Evolutionary conservation across 495 filamentous ascomycete species (phyloP).

Genomic region (Neurospora hispaniola): DNA sequence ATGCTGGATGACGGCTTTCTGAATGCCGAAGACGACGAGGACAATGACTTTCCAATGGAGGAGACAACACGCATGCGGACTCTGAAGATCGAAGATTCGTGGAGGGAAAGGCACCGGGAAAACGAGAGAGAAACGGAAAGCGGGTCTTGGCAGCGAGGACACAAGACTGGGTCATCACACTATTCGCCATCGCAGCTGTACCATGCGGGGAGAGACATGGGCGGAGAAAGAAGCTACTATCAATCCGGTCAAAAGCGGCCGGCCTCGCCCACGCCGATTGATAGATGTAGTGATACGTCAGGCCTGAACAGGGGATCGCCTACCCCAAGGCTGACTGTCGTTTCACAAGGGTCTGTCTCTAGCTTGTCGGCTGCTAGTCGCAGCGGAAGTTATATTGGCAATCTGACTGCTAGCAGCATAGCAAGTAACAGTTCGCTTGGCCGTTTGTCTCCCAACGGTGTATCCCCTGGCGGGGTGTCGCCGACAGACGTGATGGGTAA

Average conservation of each 20-base stretch:
- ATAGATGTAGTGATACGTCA: slow-evolving; percentile 53
- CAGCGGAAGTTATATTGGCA: slow-evolving; percentile 67
- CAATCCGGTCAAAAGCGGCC: slow-evolving; percentile 59
- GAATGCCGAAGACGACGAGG: slow-evolving; percentile 40
- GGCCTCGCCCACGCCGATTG: slow-evolving; percentile 70
- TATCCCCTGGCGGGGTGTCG: slow-evolving; percentile 53
- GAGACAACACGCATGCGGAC: slow-evolving; percentile 48
- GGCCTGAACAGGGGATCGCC: slow-evolving; percentile 42
- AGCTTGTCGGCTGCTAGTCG: slow-evolving; percentile 62
- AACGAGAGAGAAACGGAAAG: slow-evolving; percentile 7
- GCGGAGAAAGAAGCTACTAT: slow-evolving; percentile 21
- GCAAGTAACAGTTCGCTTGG: slow-evolving; percentile 65
- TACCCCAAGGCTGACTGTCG: slow-evolving; percentile 47
- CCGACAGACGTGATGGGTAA: slow-evolving; percentile 36
- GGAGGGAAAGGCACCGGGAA: slow-evolving; percentile 23
- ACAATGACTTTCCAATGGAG: slow-evolving; percentile 57
- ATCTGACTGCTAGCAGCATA: slow-evolving; percentile 56
- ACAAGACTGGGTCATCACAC: neutral
- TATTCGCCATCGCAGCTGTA: slow-evolving; percentile 22
- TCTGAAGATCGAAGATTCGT: slow-evolving; percentile 45
- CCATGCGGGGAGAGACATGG: slow-evolving; percentile 13
- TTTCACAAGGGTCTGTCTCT: slow-evolving; percentile 57
- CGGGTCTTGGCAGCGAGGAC: slow-evolving; percentile 1
- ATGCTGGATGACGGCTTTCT: slow-evolving; percentile 28
- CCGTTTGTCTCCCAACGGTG: slow-evolving; percentile 58